Evolutionary conservation across 2,329 filamentous ascomycete genomes (phyloP), one percentile per base, ranked within the genome.

Genomic region (Gyromitra esculenta): DNA sequence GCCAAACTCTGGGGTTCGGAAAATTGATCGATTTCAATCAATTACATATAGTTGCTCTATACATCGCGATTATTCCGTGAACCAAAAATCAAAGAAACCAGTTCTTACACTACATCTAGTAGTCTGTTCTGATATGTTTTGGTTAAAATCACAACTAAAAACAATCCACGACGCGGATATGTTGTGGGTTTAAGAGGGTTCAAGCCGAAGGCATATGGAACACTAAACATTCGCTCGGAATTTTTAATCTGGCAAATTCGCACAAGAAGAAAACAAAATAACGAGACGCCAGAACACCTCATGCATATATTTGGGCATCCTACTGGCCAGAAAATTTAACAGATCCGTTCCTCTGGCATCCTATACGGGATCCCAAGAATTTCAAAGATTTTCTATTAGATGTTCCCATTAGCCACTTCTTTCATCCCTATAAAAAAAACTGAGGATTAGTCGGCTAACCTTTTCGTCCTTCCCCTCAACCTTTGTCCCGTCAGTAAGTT

Each of bases 291-390:
- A 41, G n/a, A 11, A n/a, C 6, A 39, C 25, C 0, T 25, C 48
- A 25, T 31, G 4, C 48, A 25, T 31, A 3, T 31, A 3, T 25
- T 52, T 11, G 15, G 21, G 7, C 2, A n/a, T 56, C 21, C 8
- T 35, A 9, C 31, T 21, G 1, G 21, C 9, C 21, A 56, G 21
- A 8, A 13, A 13, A 25, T 6, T 56, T 82, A 93, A 82, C 92
- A 94, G 85, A 92, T 91, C 74, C 93, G 86, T 82, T 96, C 89
- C 81, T 90, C 86, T 7, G 93, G 92, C 81, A 91, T 89, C 80
- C 93, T 88, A 91, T 93, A 97, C 54, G 91, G 89, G n/a, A 97
- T 93, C 0, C 91, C 92, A 71, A 97, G 83, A 8, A 91, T 85
- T 84, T 91, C 90, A 83, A 97, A 97, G 48, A 97, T 97, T 82